Evolutionary conservation across 352 stramenopile species (phyloP).

Genomic region (Aphanomyces cochlioides): DNA sequence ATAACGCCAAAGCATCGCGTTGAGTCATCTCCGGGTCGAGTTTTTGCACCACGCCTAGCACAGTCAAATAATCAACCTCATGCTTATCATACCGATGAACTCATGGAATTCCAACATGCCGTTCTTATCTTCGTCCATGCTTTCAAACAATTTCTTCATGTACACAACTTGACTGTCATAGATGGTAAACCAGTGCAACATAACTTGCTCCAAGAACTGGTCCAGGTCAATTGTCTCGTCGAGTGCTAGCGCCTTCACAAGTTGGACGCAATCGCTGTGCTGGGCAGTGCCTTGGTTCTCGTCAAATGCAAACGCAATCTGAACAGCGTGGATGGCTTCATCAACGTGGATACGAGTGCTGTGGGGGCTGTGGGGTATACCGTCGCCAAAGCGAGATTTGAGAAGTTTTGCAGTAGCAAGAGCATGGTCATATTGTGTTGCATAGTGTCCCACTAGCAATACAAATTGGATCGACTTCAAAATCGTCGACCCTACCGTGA

Average conservation of each 20-base stretch:
- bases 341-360: constrained; percentile 12
- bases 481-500: constrained; percentile 43
- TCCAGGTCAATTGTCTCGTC: constrained; percentile 55
- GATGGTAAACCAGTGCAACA: constrained; percentile 72
- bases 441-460: constrained; percentile 23
- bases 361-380: constrained; percentile 44
- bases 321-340: constrained; percentile 19
- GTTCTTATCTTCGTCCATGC: constrained; percentile 66
- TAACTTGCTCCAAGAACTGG: constrained; percentile 66
- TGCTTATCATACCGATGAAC: constrained; percentile 49
- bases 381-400: constrained; percentile 61
- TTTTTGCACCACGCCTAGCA: constrained; percentile 37
- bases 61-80: not conserved
- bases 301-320: constrained; percentile 24
- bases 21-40: constrained; percentile 64
- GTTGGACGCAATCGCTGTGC: constrained; percentile 37
- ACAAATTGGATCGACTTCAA: not conserved
- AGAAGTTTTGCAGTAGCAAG: constrained; percentile 59
- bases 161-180: constrained; percentile 75
- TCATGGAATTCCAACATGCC: constrained; percentile 68
- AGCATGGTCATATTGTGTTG: constrained; percentile 34
- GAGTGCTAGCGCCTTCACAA: constrained; percentile 58
- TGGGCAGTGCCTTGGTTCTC: not conserved
- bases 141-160: constrained; percentile 67
- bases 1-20: constrained; percentile 52